Percentiles rank a stretch among this genome's conserved stretches.
Conservation (phyloP, 306 rosid genomes). For the Vigna mungo region DNA sequence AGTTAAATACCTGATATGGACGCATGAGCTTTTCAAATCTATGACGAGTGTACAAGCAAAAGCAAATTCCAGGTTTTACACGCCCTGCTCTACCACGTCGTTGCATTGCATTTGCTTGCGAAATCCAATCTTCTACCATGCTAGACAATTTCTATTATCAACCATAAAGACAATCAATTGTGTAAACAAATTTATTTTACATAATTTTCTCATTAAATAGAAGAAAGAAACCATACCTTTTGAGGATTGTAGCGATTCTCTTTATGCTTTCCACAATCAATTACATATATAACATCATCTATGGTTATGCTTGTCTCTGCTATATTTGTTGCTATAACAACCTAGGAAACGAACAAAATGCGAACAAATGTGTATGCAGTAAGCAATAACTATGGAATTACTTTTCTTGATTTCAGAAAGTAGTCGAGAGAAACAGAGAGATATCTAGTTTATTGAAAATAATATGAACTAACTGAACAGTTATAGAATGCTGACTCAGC, state of each 20-base stretch:
- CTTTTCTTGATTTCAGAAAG: too few relatives aligned
- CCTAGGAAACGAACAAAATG: constrained; percentile 56
- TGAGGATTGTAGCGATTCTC: constrained; percentile 97
- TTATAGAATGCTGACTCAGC: background rate
- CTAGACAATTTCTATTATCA: constrained; percentile 85
- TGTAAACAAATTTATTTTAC: background rate
- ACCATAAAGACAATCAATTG: constrained; percentile 39
- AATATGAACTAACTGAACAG: background rate
- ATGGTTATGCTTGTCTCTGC: constrained; percentile 98
- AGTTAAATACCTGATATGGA: constrained; percentile 76
- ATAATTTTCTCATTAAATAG: background rate
- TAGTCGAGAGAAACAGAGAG: background rate
- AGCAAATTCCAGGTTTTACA: constrained; percentile 94
- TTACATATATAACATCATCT: constrained; percentile 91
- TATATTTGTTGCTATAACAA: constrained; percentile 92
- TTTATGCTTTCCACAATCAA: constrained; percentile 93
- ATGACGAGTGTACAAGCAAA: constrained; percentile 80
- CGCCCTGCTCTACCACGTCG: constrained; percentile 99
- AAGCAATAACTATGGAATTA: too few relatives aligned
- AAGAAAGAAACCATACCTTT: constrained; percentile 63
- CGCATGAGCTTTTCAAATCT: constrained; percentile 93
- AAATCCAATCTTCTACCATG: constrained; percentile 99
- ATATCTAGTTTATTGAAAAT: background rate
- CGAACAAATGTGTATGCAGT: too few relatives aligned
- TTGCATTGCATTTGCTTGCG: constrained; percentile 96